Evolutionary conservation across 2,329 filamentous ascomycete species (phyloP).

Genomic region (Phyllosticta ampelicida): DNA sequence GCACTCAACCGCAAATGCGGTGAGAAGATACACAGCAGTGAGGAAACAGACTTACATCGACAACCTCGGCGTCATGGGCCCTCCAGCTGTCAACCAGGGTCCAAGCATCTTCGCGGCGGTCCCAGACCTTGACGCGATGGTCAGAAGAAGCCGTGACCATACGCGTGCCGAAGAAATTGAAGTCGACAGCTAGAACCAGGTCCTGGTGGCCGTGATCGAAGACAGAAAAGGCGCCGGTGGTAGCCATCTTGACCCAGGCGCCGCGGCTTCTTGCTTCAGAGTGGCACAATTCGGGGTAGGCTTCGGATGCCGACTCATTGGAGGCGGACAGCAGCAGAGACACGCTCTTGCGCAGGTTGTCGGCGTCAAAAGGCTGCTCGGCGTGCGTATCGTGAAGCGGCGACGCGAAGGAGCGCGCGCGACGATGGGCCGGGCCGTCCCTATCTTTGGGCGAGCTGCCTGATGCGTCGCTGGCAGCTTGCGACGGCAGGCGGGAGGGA

Average conservation of each 20-base stretch:
- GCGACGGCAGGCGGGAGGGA: constrained; percentile 26
- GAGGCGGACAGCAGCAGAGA: background rate
- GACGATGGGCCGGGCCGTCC: constrained; percentile 1
- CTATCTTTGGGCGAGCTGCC: constrained; percentile 14
- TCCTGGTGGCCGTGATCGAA: constrained; percentile 68
- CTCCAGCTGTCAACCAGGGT: constrained; percentile 76
- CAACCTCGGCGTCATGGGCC: constrained; percentile 80
- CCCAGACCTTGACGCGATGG: constrained; percentile 86
- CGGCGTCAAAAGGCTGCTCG: background rate
- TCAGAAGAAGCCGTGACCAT: constrained; percentile 87
- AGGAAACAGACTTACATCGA: constrained; percentile 52
- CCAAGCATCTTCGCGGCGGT: constrained; percentile 68
- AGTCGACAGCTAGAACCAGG: constrained; percentile 72
- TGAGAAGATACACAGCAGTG: background rate
- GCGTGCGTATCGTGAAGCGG: background rate
- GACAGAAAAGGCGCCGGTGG: constrained; percentile 38
- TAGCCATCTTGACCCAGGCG: constrained; percentile 25
- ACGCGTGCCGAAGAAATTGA: constrained; percentile 86
- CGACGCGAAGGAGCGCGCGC: constrained; percentile 1
- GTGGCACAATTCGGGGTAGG: constrained; percentile 3
- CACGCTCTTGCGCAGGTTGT: constrained; percentile 3
- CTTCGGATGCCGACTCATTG: background rate
- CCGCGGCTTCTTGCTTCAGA: constrained; percentile 15
- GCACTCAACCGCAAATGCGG: background rate
- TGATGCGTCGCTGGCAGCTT: constrained; percentile 28